phyloP scores from a whole-genome alignment of 257 asterid species.

The Ajuga chamaepitys region DNA sequence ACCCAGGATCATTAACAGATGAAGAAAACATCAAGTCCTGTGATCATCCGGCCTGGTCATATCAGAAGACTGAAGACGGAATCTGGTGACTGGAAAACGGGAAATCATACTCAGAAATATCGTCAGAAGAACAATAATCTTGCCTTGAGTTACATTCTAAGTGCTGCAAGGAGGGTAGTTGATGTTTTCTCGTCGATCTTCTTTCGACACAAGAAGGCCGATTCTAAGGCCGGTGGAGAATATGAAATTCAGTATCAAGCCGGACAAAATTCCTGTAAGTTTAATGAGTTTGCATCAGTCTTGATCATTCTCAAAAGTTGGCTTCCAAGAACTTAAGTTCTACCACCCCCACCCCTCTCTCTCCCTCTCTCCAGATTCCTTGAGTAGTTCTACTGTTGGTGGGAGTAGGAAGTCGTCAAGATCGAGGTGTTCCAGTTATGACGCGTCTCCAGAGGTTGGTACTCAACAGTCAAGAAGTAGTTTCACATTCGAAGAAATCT shows the following conservation, averaged over 20 bases:
- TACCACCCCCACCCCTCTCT: too few species aligned
- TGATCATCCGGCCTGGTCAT: conserved; percentile 24
- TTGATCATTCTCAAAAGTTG: not conserved
- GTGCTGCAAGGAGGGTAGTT: conserved; percentile 26
- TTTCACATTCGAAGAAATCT: conserved; percentile 37
- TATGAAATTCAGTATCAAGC: conserved; percentile 11
- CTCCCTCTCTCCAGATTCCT: conserved; percentile 10
- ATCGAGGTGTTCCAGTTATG: conserved; percentile 16
- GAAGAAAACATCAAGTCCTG: conserved; percentile 35
- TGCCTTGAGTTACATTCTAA: conserved; percentile 21
- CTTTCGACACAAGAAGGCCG: conserved; percentile 24
- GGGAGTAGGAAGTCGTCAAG: conserved; percentile 25
- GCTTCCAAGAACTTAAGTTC: not conserved
- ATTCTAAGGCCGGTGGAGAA: conserved; percentile 12
- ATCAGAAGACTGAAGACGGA: conserved; percentile 22
- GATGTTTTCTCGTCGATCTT: conserved; percentile 22
- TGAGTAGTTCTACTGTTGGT: conserved; percentile 19
- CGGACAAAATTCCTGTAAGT: conserved; percentile 35
- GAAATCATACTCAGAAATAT: not conserved
- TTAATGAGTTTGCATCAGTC: not conserved
- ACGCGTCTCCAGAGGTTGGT: conserved; percentile 24
- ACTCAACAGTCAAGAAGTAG: conserved; percentile 10
- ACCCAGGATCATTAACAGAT: conserved; percentile 13
- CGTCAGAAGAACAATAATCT: conserved; percentile 14
- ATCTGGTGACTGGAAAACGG: not conserved